phyloP scores from a whole-genome alignment of 345 rosid genomes.

The Citrus glauca region DNA sequence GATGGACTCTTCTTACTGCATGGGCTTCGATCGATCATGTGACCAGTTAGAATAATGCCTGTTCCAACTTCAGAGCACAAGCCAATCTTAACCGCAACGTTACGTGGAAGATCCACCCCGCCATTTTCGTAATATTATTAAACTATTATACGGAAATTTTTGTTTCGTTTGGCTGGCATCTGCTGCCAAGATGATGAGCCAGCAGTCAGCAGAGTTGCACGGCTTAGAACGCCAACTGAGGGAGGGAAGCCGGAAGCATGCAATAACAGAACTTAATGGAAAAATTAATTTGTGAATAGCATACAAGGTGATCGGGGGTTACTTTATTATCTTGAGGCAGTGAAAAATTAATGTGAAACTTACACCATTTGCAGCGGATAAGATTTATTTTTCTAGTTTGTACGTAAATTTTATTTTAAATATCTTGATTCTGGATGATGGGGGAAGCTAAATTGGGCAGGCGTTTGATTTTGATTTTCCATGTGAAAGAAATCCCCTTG shows the following conservation, averaged over 20 bases:
- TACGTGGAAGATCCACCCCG: too few species aligned
- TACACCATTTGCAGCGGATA: not conserved
- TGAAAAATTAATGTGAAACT: not conserved
- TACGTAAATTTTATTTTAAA: constrained; percentile 13
- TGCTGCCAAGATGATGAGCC: too few species aligned
- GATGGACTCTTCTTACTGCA: not conserved
- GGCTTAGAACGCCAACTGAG: constrained; percentile 3
- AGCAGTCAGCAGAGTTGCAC: constrained; percentile 1
- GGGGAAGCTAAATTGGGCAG: constrained; percentile 25
- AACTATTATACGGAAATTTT: too few species aligned
- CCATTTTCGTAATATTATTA: too few species aligned
- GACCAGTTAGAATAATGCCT: too few species aligned
- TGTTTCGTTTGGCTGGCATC: too few species aligned
- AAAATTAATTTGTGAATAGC: constrained; percentile 13
- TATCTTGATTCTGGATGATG: constrained; percentile 25
- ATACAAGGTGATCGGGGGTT: constrained; percentile 11
- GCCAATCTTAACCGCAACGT: too few species aligned
- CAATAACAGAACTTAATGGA: constrained; percentile 4
- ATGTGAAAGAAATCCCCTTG: too few species aligned
- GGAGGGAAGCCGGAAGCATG: not conserved
- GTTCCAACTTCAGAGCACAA: too few species aligned
- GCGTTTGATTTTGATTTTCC: not conserved
- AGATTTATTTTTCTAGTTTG: constrained; percentile 19
- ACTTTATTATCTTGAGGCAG: not conserved
- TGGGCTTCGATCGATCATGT: not conserved